These are phyloP conservation scores for Acanthamoeba quina DNA, from an alignment of 208 protist genomes.

Conservation along the genomic window DNA sequence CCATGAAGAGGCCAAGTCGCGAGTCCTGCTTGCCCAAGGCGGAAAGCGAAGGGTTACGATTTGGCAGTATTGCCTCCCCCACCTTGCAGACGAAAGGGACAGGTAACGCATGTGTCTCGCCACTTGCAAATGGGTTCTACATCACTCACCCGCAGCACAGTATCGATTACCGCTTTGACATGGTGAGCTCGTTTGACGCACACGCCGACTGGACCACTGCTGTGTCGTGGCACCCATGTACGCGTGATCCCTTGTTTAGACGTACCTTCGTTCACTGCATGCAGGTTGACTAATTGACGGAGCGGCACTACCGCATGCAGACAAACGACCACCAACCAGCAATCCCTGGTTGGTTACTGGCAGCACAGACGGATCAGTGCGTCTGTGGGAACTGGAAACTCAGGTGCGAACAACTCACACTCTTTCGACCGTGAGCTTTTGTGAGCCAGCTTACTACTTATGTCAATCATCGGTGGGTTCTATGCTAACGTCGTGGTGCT, in stretches of 20 bases:
- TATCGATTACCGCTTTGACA: background rate
- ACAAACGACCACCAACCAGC: background rate
- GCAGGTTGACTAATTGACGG: background rate
- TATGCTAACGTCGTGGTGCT: background rate
- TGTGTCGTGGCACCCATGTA: slow-evolving; percentile 28
- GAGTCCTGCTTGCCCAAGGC: slow-evolving; percentile 14
- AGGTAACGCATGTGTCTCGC: background rate
- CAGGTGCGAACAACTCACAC: background rate
- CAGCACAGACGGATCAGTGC: slow-evolving; percentile 31
- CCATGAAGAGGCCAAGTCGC: background rate
- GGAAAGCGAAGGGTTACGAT: slow-evolving; percentile 7
- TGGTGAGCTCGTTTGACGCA: background rate
- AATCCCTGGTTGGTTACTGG: slow-evolving; percentile 7
- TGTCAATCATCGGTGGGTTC: no score
- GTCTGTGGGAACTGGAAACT: slow-evolving; percentile 9
- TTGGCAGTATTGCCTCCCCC: slow-evolving; percentile 21
- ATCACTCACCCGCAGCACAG: background rate
- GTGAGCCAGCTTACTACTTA: background rate
- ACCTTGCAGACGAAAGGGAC: background rate
- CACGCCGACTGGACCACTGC: slow-evolving; percentile 32
- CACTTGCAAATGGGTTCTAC: background rate
- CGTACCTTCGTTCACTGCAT: background rate
- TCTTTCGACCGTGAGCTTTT: background rate
- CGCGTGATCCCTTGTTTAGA: background rate
- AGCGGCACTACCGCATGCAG: background rate